These are phyloP conservation scores for Leccinum variicolor DNA, from an alignment of 768 basidiomycete species.

Conservation along the genomic window DNA sequence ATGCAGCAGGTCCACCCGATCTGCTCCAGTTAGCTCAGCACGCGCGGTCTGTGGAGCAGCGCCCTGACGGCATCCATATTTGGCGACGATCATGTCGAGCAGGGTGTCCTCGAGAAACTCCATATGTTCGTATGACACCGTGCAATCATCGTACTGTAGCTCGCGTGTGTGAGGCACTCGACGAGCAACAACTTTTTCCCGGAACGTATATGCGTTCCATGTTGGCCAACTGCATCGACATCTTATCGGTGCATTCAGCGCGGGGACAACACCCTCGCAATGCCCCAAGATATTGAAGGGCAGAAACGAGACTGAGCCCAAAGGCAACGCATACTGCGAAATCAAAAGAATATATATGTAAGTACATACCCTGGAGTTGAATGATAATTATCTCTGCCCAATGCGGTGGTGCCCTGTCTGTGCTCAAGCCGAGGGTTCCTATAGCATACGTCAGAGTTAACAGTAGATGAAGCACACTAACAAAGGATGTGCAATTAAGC, in stretches of 20 bases:
- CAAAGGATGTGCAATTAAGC: too few relatives aligned
- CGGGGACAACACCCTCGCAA: too few relatives aligned
- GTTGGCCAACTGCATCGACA: too few relatives aligned
- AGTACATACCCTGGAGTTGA: too few relatives aligned
- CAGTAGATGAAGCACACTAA: too few relatives aligned
- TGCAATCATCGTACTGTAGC: conserved; percentile 59
- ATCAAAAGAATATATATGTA: neutral
- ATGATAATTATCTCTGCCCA: too few relatives aligned
- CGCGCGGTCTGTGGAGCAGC: conserved; percentile 46
- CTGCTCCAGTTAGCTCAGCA: conserved; percentile 56
- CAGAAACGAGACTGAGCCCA: conserved; percentile 8
- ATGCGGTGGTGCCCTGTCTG: too few relatives aligned
- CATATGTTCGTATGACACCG: conserved; percentile 69
- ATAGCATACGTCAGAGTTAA: too few relatives aligned
- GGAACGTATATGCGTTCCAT: conserved; percentile 43
- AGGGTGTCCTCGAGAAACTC: conserved; percentile 77
- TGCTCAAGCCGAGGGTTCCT: too few relatives aligned
- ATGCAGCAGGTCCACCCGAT: conserved; percentile 73
- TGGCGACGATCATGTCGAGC: conserved; percentile 71
- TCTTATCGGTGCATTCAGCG: too few relatives aligned
- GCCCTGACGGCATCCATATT: conserved; percentile 45
- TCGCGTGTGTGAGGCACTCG: conserved; percentile 70
- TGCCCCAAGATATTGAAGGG: conserved; percentile 3
- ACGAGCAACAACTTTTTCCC: conserved; percentile 59
- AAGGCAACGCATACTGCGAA: neutral